Conservation (phyloP, 2,329 filamentous ascomycete species). For the Fusarium veterinarium region DNA sequence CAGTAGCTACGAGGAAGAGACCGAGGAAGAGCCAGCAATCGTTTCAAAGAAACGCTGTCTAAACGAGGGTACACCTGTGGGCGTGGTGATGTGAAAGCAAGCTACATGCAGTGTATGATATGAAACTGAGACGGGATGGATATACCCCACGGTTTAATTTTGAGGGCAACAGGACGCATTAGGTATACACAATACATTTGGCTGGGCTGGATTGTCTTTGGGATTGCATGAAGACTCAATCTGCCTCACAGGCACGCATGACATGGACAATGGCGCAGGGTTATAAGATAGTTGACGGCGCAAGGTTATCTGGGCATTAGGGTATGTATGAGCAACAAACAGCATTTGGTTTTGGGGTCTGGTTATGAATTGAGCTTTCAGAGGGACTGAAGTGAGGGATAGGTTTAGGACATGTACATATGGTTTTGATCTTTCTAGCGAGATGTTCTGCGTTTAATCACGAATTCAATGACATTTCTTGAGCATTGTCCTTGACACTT, state of each 20-base stretch:
- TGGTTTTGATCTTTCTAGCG: not conserved
- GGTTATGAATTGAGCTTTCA: conserved; percentile 7
- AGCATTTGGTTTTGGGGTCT: conserved; percentile 9
- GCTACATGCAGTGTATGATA: conserved; percentile 7
- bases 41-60: conserved; percentile 51
- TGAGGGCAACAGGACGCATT: conserved; percentile 22
- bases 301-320: conserved; percentile 2
- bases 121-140: not conserved
- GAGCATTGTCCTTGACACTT: too few relatives aligned
- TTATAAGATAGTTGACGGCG: conserved; percentile 24
- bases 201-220: conserved; percentile 6
- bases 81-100: conserved; percentile 46
- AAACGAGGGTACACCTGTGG: conserved; percentile 45
- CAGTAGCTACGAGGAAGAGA: conserved; percentile 55
- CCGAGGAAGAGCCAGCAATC: conserved; percentile 48
- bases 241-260: conserved; percentile 36
- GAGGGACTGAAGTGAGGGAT: not conserved
- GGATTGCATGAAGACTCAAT: conserved; percentile 37
- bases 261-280: conserved; percentile 30
- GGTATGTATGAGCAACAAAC: conserved; percentile 15
- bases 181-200: conserved; percentile 20
- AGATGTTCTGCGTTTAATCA: conserved; percentile 12
- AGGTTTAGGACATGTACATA: conserved; percentile 20
- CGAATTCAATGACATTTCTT: conserved; percentile 33
- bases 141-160: conserved; percentile 24